Conservation (phyloP, 202 grass and related monocot genomes). For the Setaria italica region DNA sequence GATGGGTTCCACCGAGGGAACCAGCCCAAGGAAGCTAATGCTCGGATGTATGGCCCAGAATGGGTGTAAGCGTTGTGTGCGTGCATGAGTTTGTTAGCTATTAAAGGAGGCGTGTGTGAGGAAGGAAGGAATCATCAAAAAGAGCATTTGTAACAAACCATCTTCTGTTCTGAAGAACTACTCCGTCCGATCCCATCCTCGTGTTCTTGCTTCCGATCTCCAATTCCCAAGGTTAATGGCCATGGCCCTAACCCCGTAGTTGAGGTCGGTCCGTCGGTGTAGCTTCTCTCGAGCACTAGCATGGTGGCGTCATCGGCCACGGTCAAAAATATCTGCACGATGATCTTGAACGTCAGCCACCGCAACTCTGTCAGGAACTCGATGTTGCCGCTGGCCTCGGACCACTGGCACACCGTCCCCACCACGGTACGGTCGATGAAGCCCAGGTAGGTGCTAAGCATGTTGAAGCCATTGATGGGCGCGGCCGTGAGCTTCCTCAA, state of each 20-base stretch:
- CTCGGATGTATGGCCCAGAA: too few species aligned
- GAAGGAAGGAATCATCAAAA: too few species aligned
- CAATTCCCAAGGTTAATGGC: conserved; percentile 52
- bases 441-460: conserved; percentile 63
- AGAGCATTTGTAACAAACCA: too few species aligned
- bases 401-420: conserved; percentile 30
- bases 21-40: too few species aligned
- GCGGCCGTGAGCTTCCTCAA: conserved; percentile 65
- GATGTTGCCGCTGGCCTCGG: not conserved
- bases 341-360: conserved; percentile 84
- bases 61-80: too few species aligned
- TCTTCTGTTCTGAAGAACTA: too few species aligned
- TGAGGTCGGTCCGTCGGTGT: conserved; percentile 61
- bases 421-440: conserved; percentile 77
- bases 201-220: too few species aligned
- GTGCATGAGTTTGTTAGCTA: too few species aligned
- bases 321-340: conserved; percentile 88
- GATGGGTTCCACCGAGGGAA: too few species aligned
- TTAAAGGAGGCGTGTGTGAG: too few species aligned
- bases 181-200: too few species aligned
- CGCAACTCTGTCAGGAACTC: conserved; percentile 86
- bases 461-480: conserved; percentile 81
- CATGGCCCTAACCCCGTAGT: conserved; percentile 83
- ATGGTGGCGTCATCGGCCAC: conserved; percentile 42
- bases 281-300: conserved; percentile 66